These are phyloP conservation scores for Tetrastigma voinierianum DNA, from an alignment of 164 flowering plant genomes.

Conservation along the genomic window DNA sequence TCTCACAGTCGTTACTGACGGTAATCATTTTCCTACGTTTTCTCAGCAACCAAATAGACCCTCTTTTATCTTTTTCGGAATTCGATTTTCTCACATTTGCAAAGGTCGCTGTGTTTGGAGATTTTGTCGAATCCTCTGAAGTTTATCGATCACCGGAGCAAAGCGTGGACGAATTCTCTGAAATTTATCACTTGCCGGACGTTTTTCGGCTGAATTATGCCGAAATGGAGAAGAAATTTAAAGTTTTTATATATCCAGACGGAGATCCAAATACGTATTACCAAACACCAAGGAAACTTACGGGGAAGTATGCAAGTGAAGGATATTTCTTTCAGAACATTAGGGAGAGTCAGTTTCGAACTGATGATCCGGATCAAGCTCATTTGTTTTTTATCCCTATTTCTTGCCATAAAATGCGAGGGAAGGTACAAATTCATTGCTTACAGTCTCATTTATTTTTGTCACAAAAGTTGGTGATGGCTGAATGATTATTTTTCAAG, in stretches of 20 bases:
- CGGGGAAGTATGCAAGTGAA: slow-evolving; percentile 20
- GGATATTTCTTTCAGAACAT: slow-evolving; percentile 17
- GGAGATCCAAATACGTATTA: slow-evolving; percentile 1
- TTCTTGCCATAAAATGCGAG: slow-evolving; percentile 11
- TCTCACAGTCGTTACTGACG: no score
- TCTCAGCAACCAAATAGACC: no score
- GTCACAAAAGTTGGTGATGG: neutral
- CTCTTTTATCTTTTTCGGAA: no score
- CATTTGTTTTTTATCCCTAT: slow-evolving; percentile 17
- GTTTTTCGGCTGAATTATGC: neutral
- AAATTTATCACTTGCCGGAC: no score
- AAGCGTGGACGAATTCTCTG: no score
- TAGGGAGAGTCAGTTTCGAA: slow-evolving; percentile 6
- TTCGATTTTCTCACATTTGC: no score
- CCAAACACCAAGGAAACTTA: slow-evolving; percentile 6
- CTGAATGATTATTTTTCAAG: neutral
- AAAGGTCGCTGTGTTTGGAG: no score
- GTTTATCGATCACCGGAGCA: no score
- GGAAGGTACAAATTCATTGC: neutral
- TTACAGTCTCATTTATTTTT: neutral
- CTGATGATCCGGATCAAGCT: slow-evolving; percentile 15
- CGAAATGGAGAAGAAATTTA: slow-evolving; percentile 5
- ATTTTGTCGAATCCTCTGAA: no score
- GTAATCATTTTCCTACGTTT: no score
- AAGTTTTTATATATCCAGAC: slow-evolving; percentile 12